phyloP scores from a whole-genome alignment of 1,284 basidiomycete genomes.

The Ustilago loliicola region DNA sequence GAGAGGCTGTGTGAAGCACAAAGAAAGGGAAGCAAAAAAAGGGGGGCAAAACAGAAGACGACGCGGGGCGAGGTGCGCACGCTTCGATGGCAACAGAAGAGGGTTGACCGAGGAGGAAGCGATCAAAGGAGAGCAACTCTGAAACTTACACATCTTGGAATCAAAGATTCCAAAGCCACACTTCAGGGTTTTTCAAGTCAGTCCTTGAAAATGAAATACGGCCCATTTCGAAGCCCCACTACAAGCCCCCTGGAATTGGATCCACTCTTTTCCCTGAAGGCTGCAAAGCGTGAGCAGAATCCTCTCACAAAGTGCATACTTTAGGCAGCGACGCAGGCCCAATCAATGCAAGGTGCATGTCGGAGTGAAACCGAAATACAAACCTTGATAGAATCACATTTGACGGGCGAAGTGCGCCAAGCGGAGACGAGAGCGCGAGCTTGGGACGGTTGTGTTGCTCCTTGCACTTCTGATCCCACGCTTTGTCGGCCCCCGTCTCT shows the following conservation, averaged over 20 bases:
- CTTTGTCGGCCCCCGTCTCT: neutral
- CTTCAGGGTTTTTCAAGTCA: neutral
- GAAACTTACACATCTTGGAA: constrained; percentile 18
- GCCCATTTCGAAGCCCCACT: neutral
- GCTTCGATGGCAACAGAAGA: neutral
- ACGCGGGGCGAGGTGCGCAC: constrained; percentile 2
- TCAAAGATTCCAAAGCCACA: constrained; percentile 4
- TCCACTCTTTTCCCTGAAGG: neutral
- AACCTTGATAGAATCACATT: constrained; percentile 1
- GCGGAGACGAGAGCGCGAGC: neutral
- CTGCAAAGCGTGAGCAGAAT: neutral
- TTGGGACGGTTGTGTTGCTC: neutral
- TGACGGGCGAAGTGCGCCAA: constrained; percentile 1
- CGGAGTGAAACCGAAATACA: constrained; percentile 13
- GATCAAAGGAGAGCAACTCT: constrained; percentile 1
- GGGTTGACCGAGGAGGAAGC: constrained; percentile 4
- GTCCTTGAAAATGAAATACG: constrained; percentile 1
- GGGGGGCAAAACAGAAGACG: neutral
- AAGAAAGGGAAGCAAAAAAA: neutral
- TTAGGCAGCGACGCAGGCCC: neutral
- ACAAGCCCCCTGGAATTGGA: constrained; percentile 10
- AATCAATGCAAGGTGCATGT: constrained; percentile 27
- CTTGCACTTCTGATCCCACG: constrained; percentile 3
- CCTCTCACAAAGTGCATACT: neutral
- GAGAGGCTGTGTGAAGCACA: neutral